Evolutionary conservation across 2,329 filamentous ascomycete species (phyloP).

Genomic region (Pestalotiopsis sp.): DNA sequence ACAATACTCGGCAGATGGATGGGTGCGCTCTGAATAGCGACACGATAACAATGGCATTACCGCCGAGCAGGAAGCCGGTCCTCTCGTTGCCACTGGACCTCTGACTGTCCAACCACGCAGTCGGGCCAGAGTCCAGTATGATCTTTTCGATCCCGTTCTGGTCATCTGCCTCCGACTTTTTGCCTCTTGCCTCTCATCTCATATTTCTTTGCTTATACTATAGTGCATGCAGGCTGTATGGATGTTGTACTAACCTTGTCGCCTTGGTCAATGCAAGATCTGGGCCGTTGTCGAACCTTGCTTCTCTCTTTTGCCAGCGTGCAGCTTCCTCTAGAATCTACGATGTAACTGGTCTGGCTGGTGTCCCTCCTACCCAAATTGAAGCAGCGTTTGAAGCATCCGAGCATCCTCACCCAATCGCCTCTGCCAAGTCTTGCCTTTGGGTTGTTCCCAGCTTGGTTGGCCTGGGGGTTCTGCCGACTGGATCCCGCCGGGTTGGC

Average conservation of each 20-base stretch:
- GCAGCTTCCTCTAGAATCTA: neutral
- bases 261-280: conserved; percentile 1
- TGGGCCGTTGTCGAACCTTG: neutral
- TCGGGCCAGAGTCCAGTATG: neutral
- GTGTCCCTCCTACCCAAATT: neutral
- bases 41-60: neutral
- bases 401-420: neutral
- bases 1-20: neutral
- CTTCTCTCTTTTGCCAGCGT: neutral
- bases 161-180: neutral
- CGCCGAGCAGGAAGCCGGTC: neutral
- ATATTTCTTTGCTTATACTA: neutral
- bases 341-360: too few species aligned
- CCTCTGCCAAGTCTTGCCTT: neutral
- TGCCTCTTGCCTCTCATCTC: neutral
- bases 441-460: neutral
- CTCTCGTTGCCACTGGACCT: neutral
- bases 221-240: neutral
- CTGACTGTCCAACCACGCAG: neutral
- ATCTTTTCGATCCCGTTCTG: neutral
- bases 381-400: neutral
- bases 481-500: neutral
- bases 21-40: neutral
- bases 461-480: conserved; percentile 5
- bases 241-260: neutral